Conservation (phyloP, 257 asterid species). For the Petunia secreta region DNA sequence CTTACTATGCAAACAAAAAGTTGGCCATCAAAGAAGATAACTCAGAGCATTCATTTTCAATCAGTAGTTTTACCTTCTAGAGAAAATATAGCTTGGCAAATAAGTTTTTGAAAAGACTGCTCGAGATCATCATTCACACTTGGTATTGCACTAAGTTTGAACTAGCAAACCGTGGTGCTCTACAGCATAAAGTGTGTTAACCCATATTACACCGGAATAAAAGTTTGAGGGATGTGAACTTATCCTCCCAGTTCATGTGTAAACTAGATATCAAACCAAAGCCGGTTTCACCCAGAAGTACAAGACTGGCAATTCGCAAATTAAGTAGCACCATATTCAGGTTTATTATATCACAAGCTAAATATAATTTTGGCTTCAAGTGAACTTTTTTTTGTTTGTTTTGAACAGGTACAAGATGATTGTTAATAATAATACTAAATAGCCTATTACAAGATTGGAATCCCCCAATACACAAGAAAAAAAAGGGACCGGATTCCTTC, state of each 20-base stretch:
- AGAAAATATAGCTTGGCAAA: not conserved
- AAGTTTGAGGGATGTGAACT: not conserved
- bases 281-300: not conserved
- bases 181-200: not conserved
- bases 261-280: not conserved
- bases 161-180: not conserved
- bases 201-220: not conserved
- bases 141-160: not conserved
- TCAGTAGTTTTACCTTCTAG: not conserved
- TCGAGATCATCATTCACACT: not conserved
- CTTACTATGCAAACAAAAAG: not conserved
- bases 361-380: not conserved
- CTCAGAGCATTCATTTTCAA: not conserved
- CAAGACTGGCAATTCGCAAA: not conserved
- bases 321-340: not conserved
- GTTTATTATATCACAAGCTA: not conserved
- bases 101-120: not conserved
- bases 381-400: not conserved
- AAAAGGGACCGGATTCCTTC: too few species aligned
- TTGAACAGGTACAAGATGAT: too few species aligned
- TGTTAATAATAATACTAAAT: too few species aligned
- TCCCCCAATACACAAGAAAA: too few species aligned
- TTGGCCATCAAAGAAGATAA: not conserved
- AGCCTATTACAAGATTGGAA: too few species aligned
- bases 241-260: not conserved